A percentile compares a stretch with the other conserved stretches of the same genome.
Conservation (phyloP, 2,329 filamentous ascomycete species). For the Talaromyces sp. region DNA sequence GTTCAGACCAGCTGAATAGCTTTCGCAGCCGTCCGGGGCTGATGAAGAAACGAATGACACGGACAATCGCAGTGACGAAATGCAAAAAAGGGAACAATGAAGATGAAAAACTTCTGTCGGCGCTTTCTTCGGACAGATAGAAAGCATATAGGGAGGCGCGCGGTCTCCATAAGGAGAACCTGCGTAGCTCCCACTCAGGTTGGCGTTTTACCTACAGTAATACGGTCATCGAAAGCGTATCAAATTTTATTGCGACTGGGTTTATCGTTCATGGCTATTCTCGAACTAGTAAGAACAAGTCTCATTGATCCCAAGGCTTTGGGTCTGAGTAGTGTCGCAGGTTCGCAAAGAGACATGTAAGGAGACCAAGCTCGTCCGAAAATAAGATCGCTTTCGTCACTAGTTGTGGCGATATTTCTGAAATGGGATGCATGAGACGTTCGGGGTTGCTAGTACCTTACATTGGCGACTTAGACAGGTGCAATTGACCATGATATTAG, state of each 20-base stretch:
- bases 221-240: background rate
- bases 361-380: background rate
- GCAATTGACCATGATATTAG: background rate
- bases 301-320: background rate
- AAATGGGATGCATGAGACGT: background rate
- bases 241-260: background rate
- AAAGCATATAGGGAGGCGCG: background rate
- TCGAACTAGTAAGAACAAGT: constrained; percentile 7
- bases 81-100: background rate
- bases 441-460: background rate
- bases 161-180: background rate
- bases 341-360: background rate
- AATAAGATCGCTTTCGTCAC: background rate
- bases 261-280: background rate
- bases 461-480: background rate
- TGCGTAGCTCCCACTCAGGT: background rate
- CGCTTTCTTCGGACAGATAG: background rate
- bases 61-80: constrained; percentile 5
- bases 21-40: constrained; percentile 13
- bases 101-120: background rate
- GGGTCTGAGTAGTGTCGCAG: constrained; percentile 16
- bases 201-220: background rate
- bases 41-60: constrained; percentile 11
- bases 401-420: background rate
- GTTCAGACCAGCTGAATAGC: constrained; percentile 16